Conservation (phyloP, 192 early-diverging fungal species). For the Paraglomus occultum region DNA sequence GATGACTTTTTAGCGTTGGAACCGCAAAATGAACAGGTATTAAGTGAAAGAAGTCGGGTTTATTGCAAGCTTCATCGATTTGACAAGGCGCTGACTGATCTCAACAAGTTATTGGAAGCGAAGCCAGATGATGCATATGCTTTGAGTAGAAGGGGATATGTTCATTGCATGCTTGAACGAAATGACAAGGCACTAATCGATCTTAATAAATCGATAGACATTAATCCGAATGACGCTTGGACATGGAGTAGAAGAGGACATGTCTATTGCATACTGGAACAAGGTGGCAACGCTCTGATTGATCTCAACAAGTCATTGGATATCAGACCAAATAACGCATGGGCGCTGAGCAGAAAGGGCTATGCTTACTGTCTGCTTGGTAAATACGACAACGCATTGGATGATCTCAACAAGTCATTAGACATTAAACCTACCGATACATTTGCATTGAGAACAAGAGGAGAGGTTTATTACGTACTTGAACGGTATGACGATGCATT, state of each 20-base stretch:
- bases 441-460: background rate
- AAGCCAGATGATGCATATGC: background rate
- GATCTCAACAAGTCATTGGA: background rate
- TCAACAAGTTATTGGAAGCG: background rate
- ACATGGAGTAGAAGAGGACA: background rate
- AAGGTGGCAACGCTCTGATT: background rate
- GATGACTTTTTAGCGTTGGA: background rate
- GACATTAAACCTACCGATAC: background rate
- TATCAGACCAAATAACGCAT: background rate
- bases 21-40: background rate
- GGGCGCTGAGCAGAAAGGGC: background rate
- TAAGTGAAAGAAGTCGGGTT: background rate
- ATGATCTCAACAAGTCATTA: background rate
- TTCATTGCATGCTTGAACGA: background rate
- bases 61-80: background rate
- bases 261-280: slow-evolving; percentile 3
- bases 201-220: background rate
- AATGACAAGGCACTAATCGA: background rate
- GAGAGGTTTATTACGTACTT: slow-evolving; percentile 1
- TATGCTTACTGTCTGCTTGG: background rate
- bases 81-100: slow-evolving; percentile 4
- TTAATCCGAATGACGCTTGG: slow-evolving; percentile 3
- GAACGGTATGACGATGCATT: slow-evolving; percentile 3
- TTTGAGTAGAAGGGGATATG: background rate
- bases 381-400: background rate